Percentiles rank a stretch among this genome's conserved stretches.
phyloP scores from a whole-genome alignment of 176 grass and related monocot genomes.

The Cenchrus fungigraminus region DNA sequence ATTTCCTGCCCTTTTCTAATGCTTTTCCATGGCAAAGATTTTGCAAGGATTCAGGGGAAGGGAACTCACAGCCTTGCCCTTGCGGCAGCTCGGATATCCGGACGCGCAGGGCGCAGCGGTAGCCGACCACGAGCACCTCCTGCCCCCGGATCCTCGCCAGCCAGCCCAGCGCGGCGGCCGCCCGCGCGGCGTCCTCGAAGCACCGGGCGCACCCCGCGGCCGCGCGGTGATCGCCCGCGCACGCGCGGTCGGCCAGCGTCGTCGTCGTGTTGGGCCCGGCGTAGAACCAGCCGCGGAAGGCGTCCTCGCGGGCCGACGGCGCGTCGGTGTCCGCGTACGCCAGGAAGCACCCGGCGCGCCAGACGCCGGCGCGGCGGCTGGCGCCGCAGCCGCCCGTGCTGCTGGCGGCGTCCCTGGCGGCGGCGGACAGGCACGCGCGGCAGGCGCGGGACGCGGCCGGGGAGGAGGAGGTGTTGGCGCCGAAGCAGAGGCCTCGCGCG shows the following conservation, averaged over 20 bases:
- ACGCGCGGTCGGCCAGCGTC: neutral
- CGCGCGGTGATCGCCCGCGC: neutral
- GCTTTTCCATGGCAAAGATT: too few relatives aligned
- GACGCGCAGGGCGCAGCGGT: neutral
- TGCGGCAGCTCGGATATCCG: neutral
- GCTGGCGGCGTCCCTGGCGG: neutral
- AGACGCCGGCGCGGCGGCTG: neutral
- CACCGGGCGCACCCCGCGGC: neutral
- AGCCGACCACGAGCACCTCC: neutral
- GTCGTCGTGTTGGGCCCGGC: neutral
- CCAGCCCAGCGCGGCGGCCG: neutral
- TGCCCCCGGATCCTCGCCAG: neutral
- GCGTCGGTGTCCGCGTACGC: neutral
- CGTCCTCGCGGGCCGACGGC: too few relatives aligned
- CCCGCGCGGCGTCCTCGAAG: neutral
- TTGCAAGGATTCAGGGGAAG: too few relatives aligned
- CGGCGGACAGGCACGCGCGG: conserved; percentile 15
- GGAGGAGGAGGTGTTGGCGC: neutral
- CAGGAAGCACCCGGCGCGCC: conserved; percentile 4
- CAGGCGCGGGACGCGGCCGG: neutral
- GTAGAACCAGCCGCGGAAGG: neutral
- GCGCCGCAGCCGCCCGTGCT: neutral
- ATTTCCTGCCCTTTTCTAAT: too few relatives aligned
- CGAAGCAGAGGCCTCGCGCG: conserved; percentile 4
- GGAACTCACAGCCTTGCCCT: neutral